Evolutionary conservation across 768 basidiomycete genomes (phyloP), one percentile per base, ranked within the genome.

Genomic region (Leccinum subtestaceum): DNA sequence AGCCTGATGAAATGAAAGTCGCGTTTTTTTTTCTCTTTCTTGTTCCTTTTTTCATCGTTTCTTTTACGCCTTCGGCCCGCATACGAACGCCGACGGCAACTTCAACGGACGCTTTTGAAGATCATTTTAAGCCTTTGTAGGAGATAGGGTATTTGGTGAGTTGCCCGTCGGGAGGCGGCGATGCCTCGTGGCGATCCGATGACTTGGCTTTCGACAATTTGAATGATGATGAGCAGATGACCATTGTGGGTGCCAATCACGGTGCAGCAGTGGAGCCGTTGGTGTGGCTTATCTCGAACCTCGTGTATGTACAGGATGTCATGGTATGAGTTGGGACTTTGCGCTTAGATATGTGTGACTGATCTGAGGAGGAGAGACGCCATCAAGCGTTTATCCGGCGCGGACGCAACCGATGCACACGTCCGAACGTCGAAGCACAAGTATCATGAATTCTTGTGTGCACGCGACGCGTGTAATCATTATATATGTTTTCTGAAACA

Each of bases 1-100:
- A 45, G 5, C 19, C 36, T 53, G 49, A 55, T 67, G 50, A 64
- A 45, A 67, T 67, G 60, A 59, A 62, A 19, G 47, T 58, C 53
- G 11, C 15, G 11, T 25, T 29, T n/a, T 21, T 21, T 45, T 12
- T 0, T 8, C 9, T 21, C 43, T 45, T 15, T 50, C 17, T 11
- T 11, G 47, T 12, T 50, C 48, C 15, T 29, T 25, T 27, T 15
- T 23, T 29, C 15, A 8, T 49, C 3, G 48, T 23, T 10, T 8
- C 13, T 7, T n/a, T 40, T 40, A n/a, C 17, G 9, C 38, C 17
- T n/a, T 40, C 17, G 40, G 5, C 19, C 43, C 43, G 43, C n/a
- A 21, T 27, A 17, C 7, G 15, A n/a, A 49, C 27, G 43, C 19
- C 19, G 19, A 45, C 19, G 43, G n/a, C 43, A 50, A 27, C 25